Percentiles rank a stretch among this genome's conserved stretches.
Conservation (phyloP, 2,329 filamentous ascomycete species). For the Tothia fuscella region DNA sequence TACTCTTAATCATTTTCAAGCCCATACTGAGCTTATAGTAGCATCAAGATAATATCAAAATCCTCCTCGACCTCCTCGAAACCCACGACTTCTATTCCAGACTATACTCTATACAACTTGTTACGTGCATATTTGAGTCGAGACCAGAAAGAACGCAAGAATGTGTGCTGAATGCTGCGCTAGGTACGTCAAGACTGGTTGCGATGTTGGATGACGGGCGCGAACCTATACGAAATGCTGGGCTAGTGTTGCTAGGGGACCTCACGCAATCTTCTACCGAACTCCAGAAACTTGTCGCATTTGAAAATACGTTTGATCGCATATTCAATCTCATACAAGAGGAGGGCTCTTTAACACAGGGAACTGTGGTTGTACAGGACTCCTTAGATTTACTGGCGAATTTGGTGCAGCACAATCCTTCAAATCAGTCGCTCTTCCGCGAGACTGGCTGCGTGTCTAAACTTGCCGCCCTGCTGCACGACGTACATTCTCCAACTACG, state of each 20-base stretch:
- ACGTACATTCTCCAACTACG: constrained; percentile 45
- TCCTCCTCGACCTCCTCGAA: constrained; percentile 81
- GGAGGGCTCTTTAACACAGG: constrained; percentile 72
- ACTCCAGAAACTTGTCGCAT: constrained; percentile 89
- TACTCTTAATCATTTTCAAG: constrained; percentile 11
- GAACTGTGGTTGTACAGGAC: constrained; percentile 81
- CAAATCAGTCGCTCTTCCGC: constrained; percentile 87
- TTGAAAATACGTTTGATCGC: constrained; percentile 84
- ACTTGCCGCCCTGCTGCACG: constrained; percentile 56
- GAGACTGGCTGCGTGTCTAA: constrained; percentile 75
- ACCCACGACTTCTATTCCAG: constrained; percentile 79
- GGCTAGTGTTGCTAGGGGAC: constrained; percentile 70
- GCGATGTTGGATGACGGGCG: constrained; percentile 70
- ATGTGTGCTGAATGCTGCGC: constrained; percentile 77
- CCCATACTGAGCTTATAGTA: constrained; percentile 42
- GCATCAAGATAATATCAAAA: constrained; percentile 89
- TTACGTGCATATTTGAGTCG: constrained; percentile 73
- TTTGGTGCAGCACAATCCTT: constrained; percentile 71
- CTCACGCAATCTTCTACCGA: constrained; percentile 78
- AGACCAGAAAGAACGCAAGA: constrained; percentile 88
- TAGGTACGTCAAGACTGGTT: constrained; percentile 80
- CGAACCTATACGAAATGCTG: constrained; percentile 73
- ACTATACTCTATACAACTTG: constrained; percentile 79
- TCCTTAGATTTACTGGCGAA: constrained; percentile 86
- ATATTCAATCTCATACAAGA: constrained; percentile 69